These are phyloP conservation scores for Ophiognomonia clavigignenti-juglandacearum DNA, from an alignment of 2,329 filamentous ascomycete genomes.

Conservation along the genomic window DNA sequence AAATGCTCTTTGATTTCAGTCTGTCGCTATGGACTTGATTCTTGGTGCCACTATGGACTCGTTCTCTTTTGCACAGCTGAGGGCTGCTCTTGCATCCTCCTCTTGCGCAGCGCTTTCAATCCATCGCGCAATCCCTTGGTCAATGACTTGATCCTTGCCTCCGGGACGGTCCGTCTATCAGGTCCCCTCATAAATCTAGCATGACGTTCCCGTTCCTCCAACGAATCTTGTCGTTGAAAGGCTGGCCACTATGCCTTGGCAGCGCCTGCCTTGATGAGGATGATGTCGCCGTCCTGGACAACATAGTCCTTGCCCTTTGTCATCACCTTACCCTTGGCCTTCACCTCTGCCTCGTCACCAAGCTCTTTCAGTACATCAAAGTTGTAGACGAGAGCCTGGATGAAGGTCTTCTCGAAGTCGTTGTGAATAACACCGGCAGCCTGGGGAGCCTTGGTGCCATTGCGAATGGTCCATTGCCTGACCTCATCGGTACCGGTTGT, in stretches of 20 bases:
- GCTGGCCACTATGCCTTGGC: conserved; percentile 56
- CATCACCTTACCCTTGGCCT: conserved; percentile 93
- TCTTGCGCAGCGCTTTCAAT: no score
- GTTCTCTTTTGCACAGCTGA: no score
- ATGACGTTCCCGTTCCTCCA: neutral
- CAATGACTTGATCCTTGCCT: no score
- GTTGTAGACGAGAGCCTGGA: conserved; percentile 94
- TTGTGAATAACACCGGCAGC: conserved; percentile 88
- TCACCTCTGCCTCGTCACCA: conserved; percentile 83
- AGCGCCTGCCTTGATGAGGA: conserved; percentile 87
- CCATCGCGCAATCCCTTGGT: no score
- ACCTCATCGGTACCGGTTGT: conserved; percentile 95
- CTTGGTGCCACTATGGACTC: neutral
- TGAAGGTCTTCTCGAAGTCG: conserved; percentile 99
- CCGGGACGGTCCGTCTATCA: no score
- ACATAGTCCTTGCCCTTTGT: conserved; percentile 84
- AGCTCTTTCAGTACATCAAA: conserved; percentile 75
- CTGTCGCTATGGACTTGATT: neutral
- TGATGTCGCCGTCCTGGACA: conserved; percentile 73
- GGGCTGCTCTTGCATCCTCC: no score
- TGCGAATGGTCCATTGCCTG: conserved; percentile 95
- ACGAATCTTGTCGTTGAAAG: no score
- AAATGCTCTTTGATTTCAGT: neutral
- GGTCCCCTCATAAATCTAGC: neutral
- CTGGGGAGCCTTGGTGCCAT: conserved; percentile 94